phyloP scores from a whole-genome alignment of 129 eudicot genomes.

The Gnaphalium uliginosum region DNA sequence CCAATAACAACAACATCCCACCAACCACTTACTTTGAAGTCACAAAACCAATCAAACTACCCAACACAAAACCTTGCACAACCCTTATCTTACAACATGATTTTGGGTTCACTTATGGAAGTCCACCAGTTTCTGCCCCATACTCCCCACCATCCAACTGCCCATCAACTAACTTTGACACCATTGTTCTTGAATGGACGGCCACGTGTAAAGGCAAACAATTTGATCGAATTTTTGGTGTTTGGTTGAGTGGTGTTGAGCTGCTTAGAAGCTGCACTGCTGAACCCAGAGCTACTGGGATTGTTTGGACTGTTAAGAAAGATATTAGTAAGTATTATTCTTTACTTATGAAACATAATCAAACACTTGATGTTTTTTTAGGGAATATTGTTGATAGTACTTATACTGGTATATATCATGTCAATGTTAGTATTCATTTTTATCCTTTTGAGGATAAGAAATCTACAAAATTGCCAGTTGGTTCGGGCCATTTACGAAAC shows the following conservation, averaged over 20 bases:
- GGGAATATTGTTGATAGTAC: slow-evolving; percentile 69
- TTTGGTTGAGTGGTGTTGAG: slow-evolving; percentile 86
- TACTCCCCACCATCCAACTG: slow-evolving; percentile 56
- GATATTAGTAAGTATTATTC: slow-evolving; percentile 73
- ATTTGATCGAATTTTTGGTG: slow-evolving; percentile 76
- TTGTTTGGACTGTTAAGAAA: slow-evolving; percentile 69
- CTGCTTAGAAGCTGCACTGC: slow-evolving; percentile 88
- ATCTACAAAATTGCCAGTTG: background rate
- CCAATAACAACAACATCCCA: slow-evolving; percentile 17
- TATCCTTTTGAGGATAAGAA: slow-evolving; percentile 48
- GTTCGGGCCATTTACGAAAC: slow-evolving; percentile 1
- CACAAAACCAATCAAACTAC: slow-evolving; percentile 61
- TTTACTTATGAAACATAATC: slow-evolving; percentile 46
- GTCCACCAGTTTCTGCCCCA: slow-evolving; percentile 55
- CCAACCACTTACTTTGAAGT: slow-evolving; percentile 74
- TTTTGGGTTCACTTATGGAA: slow-evolving; percentile 61
- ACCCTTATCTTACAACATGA: slow-evolving; percentile 51
- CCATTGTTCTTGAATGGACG: slow-evolving; percentile 62
- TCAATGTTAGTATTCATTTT: slow-evolving; percentile 52
- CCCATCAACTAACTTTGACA: slow-evolving; percentile 44
- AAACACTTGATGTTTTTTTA: slow-evolving; percentile 66
- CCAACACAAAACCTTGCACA: slow-evolving; percentile 62
- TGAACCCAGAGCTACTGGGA: slow-evolving; percentile 67
- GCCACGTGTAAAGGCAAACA: slow-evolving; percentile 78
- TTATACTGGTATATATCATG: slow-evolving; percentile 85